A percentile compares a stretch with the other conserved stretches of the same genome.
Evolutionary conservation across 805 yeast genomes (phyloP).

Genomic region (Teunomyces tritomae): DNA sequence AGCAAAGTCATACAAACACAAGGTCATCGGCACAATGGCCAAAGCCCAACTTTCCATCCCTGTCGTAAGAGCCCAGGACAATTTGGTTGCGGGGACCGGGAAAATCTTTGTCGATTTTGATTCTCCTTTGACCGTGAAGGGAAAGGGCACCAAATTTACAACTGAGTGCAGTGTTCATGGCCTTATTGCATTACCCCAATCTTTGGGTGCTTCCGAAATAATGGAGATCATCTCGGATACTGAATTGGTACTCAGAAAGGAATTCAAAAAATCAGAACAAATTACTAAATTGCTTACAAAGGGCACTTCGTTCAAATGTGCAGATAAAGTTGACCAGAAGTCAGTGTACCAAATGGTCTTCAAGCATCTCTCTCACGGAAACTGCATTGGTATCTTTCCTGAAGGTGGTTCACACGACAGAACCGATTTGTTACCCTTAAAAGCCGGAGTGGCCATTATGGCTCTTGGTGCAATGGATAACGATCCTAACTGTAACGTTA

Average conservation of each 20-base stretch:
- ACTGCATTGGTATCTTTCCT: constrained; percentile 90
- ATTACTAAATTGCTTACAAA: constrained; percentile 41
- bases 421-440: constrained; percentile 83
- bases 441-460: constrained; percentile 98
- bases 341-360: constrained; percentile 82
- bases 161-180: constrained; percentile 63
- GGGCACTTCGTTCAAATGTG: constrained; percentile 65
- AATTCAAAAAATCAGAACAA: constrained; percentile 55
- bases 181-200: constrained; percentile 70
- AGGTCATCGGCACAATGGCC: constrained; percentile 73
- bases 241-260: constrained; percentile 64
- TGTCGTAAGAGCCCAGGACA: constrained; percentile 90
- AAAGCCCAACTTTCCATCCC: constrained; percentile 81
- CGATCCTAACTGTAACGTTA: constrained; percentile 71
- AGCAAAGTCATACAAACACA: constrained; percentile 64
- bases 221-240: constrained; percentile 68
- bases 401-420: constrained; percentile 99
- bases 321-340: constrained; percentile 83
- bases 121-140: constrained; percentile 56
- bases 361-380: constrained; percentile 73
- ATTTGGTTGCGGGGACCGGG: constrained; percentile 66
- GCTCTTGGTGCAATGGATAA: constrained; percentile 90
- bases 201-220: constrained; percentile 74
- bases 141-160: constrained; percentile 66
- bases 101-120: constrained; percentile 52